Evolutionary conservation across 2,329 filamentous ascomycete species (phyloP).

Genomic region (Cladophialophora yegresii): DNA sequence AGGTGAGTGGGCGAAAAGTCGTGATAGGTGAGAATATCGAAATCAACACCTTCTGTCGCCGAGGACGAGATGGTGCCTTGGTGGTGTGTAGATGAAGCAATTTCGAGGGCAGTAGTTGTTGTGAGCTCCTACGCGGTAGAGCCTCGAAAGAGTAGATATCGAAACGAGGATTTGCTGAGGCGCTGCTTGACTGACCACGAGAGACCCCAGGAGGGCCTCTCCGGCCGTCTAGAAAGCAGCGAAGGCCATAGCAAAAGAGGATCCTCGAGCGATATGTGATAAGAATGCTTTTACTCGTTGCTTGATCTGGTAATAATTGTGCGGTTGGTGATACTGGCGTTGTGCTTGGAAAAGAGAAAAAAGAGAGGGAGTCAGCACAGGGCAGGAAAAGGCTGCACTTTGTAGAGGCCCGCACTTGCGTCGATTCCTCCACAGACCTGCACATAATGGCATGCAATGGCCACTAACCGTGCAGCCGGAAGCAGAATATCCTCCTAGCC

Average conservation of each 20-base stretch:
- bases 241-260: constrained; percentile 67
- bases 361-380: constrained; percentile 29
- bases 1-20: constrained; percentile 19
- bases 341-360: constrained; percentile 36
- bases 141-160: constrained; percentile 56
- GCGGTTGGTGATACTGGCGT: constrained; percentile 27
- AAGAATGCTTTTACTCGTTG: constrained; percentile 29
- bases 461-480: constrained; percentile 7
- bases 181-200: constrained; percentile 28
- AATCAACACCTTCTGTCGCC: constrained; percentile 35
- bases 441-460: background rate
- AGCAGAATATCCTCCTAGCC: constrained; percentile 8
- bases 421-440: background rate
- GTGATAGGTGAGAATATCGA: constrained; percentile 26
- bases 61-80: constrained; percentile 38
- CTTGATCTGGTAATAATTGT: constrained; percentile 16
- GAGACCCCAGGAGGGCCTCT: constrained; percentile 50
- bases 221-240: constrained; percentile 90
- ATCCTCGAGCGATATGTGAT: constrained; percentile 70
- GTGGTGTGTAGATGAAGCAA: constrained; percentile 53
- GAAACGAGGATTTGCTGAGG: constrained; percentile 36
- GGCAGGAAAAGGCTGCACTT: constrained; percentile 13
- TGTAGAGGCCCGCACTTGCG: constrained; percentile 3
- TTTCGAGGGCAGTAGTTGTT: constrained; percentile 57
- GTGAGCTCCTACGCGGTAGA: constrained; percentile 40